Conservation (phyloP, 345 rosid genomes). For the Rhodamnia rubescens region DNA sequence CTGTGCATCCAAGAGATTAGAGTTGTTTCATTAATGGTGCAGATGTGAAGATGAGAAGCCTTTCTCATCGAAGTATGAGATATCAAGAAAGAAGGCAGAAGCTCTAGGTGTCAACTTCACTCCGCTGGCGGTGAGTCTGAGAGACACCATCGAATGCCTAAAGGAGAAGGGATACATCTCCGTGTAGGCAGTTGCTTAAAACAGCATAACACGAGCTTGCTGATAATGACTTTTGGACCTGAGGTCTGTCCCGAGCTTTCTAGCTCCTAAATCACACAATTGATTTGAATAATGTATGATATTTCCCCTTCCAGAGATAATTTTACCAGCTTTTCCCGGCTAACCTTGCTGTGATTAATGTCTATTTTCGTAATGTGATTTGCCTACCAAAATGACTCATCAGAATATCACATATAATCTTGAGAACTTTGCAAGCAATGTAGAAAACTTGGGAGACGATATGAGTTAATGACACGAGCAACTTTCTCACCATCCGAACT, state of each 20-base stretch:
- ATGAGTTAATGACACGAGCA: neutral
- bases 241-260: neutral
- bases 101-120: conserved; percentile 34
- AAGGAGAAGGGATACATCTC: conserved; percentile 23
- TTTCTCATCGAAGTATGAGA: conserved; percentile 13
- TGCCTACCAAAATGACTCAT: neutral
- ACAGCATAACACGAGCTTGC: neutral
- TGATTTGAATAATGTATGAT: neutral
- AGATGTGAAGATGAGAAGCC: conserved; percentile 24
- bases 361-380: neutral
- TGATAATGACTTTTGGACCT: neutral
- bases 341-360: neutral
- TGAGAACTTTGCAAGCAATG: neutral
- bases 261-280: neutral
- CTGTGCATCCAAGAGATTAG: neutral
- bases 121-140: conserved; percentile 31
- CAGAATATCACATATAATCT: neutral
- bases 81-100: conserved; percentile 32
- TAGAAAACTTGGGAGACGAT: neutral
- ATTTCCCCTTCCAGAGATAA: neutral
- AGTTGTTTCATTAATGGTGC: neutral
- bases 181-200: neutral
- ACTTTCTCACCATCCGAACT: conserved; percentile 97
- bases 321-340: neutral
- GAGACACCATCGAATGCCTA: conserved; percentile 44